phyloP scores from a whole-genome alignment of 2,329 filamentous ascomycete species.

The Venturiaceae sp. region DNA sequence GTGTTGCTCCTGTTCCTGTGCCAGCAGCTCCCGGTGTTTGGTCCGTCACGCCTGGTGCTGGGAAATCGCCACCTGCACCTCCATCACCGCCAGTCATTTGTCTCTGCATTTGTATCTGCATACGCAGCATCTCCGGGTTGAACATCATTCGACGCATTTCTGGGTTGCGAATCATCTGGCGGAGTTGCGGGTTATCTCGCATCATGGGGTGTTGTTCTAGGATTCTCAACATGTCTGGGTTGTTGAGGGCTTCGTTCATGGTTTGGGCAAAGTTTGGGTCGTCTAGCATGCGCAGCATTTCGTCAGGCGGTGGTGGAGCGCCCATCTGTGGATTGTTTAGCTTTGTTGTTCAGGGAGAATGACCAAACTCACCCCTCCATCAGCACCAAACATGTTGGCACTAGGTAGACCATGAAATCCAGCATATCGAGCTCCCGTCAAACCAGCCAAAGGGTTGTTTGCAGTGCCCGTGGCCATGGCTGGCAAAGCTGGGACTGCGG shows the following conservation, averaged over 20 bases:
- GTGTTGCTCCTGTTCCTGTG: conserved; percentile 12
- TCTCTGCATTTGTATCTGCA: conserved; percentile 74
- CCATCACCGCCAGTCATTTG: conserved; percentile 44
- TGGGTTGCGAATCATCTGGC: conserved; percentile 80
- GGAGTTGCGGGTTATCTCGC: conserved; percentile 77
- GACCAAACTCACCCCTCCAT: conserved; percentile 68
- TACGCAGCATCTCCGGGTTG: conserved; percentile 73
- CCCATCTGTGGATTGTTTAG: conserved; percentile 67
- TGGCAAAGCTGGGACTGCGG: conserved; percentile 44
- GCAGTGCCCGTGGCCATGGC: conserved; percentile 66
- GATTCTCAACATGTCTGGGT: conserved; percentile 89
- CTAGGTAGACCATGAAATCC: conserved; percentile 84
- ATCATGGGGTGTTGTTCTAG: conserved; percentile 58
- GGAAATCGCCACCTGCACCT: conserved; percentile 51
- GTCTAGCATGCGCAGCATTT: conserved; percentile 74
- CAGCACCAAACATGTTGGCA: conserved; percentile 81
- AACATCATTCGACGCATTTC: conserved; percentile 89
- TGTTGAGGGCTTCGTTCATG: conserved; percentile 92
- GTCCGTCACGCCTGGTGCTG: conserved; percentile 85
- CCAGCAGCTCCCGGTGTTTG: conserved; percentile 48
- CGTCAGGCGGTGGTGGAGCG: conserved; percentile 70
- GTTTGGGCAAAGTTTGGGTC: conserved; percentile 79
- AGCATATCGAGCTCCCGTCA: conserved; percentile 90
- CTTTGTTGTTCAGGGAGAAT: background rate
- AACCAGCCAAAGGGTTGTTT: conserved; percentile 79